These are phyloP conservation scores for Striga asiatica DNA, from an alignment of 257 asterid species.

Conservation along the genomic window DNA sequence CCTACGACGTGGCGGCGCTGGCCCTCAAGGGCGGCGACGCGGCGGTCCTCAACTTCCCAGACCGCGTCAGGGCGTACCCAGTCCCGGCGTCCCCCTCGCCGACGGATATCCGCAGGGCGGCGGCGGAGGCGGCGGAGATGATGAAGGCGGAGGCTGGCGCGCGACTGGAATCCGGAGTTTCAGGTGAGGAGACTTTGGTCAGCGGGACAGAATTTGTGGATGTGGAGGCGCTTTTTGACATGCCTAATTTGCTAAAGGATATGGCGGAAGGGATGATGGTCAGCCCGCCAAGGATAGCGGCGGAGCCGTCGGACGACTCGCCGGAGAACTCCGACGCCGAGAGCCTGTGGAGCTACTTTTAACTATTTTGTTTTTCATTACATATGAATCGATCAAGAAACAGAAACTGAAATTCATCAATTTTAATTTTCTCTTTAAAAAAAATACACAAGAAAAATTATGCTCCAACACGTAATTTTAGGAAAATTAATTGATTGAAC, in stretches of 20 bases:
- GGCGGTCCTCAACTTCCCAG: constrained; percentile 34
- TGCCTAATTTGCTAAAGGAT: constrained; percentile 39
- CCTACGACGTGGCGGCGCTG: constrained; percentile 30
- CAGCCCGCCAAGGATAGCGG: constrained; percentile 31
- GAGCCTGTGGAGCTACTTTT: constrained; percentile 30
- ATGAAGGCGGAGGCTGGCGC: constrained; percentile 22
- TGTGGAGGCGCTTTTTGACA: constrained; percentile 29
- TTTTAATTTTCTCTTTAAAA: background rate
- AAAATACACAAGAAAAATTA: background rate
- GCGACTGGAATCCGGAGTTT: background rate
- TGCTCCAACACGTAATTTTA: background rate
- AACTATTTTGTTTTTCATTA: background rate
- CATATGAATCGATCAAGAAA: background rate
- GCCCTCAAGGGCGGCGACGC: constrained; percentile 26
- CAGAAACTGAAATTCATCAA: background rate
- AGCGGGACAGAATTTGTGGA: constrained; percentile 9
- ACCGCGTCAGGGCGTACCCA: constrained; percentile 21
- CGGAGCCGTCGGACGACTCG: constrained; percentile 15
- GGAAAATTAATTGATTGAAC: background rate
- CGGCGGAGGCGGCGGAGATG: constrained; percentile 36
- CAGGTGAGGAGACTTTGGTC: background rate
- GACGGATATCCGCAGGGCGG: constrained; percentile 34
- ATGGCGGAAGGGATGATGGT: constrained; percentile 55
- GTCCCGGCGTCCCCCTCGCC: constrained; percentile 34
- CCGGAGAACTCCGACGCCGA: constrained; percentile 23